Base-by-base conservation (phyloP, 371 early-diverging fungal genomes). In the Mucor mucedo region DNA sequence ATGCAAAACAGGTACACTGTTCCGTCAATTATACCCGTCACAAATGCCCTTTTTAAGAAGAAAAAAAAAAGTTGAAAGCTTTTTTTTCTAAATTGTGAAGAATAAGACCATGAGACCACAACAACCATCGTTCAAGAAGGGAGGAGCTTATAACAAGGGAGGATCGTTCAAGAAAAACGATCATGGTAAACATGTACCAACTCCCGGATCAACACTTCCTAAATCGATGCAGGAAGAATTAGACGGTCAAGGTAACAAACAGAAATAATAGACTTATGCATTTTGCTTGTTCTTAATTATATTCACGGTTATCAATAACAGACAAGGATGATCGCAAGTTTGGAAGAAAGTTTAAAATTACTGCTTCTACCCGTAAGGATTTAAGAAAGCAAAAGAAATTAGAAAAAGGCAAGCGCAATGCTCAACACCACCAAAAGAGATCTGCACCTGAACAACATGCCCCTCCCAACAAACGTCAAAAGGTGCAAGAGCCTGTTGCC, bases 341-440 rank as follows among this genome's bases (percentile, higher is more conserved):
- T 52, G 55, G 62, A 52, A 77, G 69, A 35, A 65, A 70, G 42
- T 75, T 66, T 55, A 63, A 67, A 21, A 70, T 68, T 53, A 69
- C 66, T 29, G 66, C 59, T 2, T 65, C 70, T 14, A 73, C 58
- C 45, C 73, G 80, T 32, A 80, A 73, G 59, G 73, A 73, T 28
- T 28, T 72, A 10, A 72, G 82, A 58, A 76, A 84, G 44, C 77
- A 78, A 57, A 71, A 80, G 52, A 66, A 79, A 47, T 29, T 45
- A 28, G 83, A 76, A 4, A 79, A 79, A 58, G 70, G 76, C 5
- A 76, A 78, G 47, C 69, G 76, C 4, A 75, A 72, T 32, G 70
- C 66, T 48, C 62, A 60, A 5, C 65, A 65, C 32, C 72, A 73
- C 28, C 72, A 68, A 62, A 66, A 58, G 50, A 70, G 63, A 8